These are phyloP conservation scores for Hypoxylon rubiginosum DNA, from an alignment of 2,329 filamentous ascomycete genomes.

Conservation along the genomic window DNA sequence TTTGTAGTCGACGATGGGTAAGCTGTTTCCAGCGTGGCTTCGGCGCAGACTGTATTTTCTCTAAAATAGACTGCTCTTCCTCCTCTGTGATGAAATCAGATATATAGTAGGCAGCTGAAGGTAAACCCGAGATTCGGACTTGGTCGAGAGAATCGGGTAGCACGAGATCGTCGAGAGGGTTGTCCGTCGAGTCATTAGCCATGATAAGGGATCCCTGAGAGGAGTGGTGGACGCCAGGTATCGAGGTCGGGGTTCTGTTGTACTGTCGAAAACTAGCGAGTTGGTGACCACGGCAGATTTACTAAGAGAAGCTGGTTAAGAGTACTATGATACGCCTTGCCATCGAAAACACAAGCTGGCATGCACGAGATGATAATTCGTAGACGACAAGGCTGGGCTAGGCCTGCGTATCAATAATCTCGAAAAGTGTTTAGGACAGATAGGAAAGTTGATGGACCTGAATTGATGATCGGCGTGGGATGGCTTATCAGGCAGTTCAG, in stretches of 20 bases:
- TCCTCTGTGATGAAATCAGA: conserved; percentile 82
- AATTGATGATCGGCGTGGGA: conserved; percentile 32
- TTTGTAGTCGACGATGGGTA: conserved; percentile 89
- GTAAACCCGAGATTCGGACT: conserved; percentile 67
- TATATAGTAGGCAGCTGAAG: conserved; percentile 83
- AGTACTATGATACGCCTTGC: conserved; percentile 19
- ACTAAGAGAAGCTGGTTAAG: conserved; percentile 16
- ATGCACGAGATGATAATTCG: conserved; percentile 24
- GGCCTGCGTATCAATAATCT: conserved; percentile 34
- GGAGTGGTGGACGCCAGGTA: conserved; percentile 13
- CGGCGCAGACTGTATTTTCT: conserved; percentile 76
- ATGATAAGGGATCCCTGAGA: conserved; percentile 29
- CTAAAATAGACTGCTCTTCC: conserved; percentile 79
- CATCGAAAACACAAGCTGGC: conserved; percentile 16
- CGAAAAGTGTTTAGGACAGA: conserved; percentile 37
- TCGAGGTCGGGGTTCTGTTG: conserved; percentile 21
- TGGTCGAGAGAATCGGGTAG: conserved; percentile 66
- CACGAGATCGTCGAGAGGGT: conserved; percentile 18
- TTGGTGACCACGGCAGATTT: conserved; percentile 9
- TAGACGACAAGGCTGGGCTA: conserved; percentile 23
- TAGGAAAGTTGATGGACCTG: conserved; percentile 30
- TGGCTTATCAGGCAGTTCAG: conserved; percentile 44
- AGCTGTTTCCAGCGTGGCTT: conserved; percentile 88
- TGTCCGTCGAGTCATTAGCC: conserved; percentile 27
- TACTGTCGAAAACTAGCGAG: conserved; percentile 21